Evolutionary conservation across 176 grass and related monocot species (phyloP), one percentile per base, ranked within the genome.

Genomic region (Raddia guianensis): DNA sequence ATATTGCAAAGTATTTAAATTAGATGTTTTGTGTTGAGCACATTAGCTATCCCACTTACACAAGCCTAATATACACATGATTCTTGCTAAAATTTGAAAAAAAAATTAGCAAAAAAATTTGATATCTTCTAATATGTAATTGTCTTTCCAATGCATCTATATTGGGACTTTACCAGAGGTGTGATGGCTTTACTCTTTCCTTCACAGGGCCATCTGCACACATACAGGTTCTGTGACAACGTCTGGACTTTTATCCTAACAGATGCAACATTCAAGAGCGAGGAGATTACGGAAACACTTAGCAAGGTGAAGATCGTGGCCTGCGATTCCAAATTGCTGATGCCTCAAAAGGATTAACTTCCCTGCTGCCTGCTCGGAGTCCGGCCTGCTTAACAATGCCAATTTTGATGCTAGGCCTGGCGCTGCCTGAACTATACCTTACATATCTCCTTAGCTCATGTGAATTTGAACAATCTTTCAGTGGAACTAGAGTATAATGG

Each of bases 201-300:
- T 75, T 49, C 43, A 54, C 83, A 98, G 95, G 95, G 95, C 43
- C 88, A 98, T 89, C 85, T 98, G 66, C 95, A 86, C 90, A 93
- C 92, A 14, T 98, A 98, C 81, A 94, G 90, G 90, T 93, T 88
- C 78, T 93, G 88, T n/a, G 95, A 94, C 75, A 86, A 89, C 40
- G 88, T 93, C 42, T 95, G 92, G 92, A 98, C 90, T n/a, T 94
- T 95, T 81, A 91, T 86, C 77, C 83, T 98, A 53, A 77, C 75
- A 64, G 88, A 95, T 59, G 84, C 88, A 51, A 76, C 40, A 9
- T 89, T 95, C 90, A 93, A 80, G 76, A 90, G 71, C 21, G 92
- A 95, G 0, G 88, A 93, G 82, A 74, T 48, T 9, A 9, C 66
- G 19, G 79, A 88, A 73, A 69, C 43, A 27, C 59, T 95, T 34